A percentile compares a stretch with the other conserved stretches of the same genome.
These are phyloP conservation scores for Candida multigemmis DNA, from an alignment of 805 yeast species.

Conservation along the genomic window DNA sequence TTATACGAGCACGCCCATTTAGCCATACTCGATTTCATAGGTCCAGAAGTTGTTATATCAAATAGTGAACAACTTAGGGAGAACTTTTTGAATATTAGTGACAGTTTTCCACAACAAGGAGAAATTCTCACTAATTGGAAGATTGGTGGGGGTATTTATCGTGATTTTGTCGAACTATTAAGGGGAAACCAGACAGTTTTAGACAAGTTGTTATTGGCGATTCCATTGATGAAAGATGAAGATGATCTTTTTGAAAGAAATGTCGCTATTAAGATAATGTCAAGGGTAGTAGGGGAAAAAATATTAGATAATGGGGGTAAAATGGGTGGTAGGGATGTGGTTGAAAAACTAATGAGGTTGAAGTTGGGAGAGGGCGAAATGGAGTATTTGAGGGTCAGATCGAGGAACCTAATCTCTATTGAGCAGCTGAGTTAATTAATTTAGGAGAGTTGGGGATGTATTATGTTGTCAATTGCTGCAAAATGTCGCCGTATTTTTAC, in stretches of 20 bases:
- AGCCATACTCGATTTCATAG: slow-evolving; percentile 47
- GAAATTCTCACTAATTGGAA: slow-evolving; percentile 39
- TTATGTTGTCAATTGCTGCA: no score
- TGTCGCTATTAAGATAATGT: slow-evolving; percentile 1
- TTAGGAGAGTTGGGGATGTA: no score
- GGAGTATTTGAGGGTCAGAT: no score
- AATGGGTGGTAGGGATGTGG: no score
- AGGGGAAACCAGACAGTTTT: slow-evolving; percentile 9
- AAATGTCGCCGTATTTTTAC: no score
- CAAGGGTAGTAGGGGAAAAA: no score
- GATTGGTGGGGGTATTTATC: slow-evolving; percentile 51
- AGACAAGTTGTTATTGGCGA: slow-evolving; percentile 32
- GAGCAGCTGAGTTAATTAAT: no score
- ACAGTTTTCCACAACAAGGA: slow-evolving; percentile 33
- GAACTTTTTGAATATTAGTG: slow-evolving; percentile 29
- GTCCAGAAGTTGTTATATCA: slow-evolving; percentile 62
- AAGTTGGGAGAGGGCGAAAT: no score
- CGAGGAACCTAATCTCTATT: no score
- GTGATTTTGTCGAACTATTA: slow-evolving; percentile 33
- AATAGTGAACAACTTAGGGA: slow-evolving; percentile 24
- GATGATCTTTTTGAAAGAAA: neutral
- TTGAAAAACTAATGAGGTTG: no score
- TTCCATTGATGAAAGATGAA: slow-evolving; percentile 27
- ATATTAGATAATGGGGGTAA: no score
- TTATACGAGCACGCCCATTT: slow-evolving; percentile 57